Conservation (phyloP, 345 rosid species). For the Acer saccharum region DNA sequence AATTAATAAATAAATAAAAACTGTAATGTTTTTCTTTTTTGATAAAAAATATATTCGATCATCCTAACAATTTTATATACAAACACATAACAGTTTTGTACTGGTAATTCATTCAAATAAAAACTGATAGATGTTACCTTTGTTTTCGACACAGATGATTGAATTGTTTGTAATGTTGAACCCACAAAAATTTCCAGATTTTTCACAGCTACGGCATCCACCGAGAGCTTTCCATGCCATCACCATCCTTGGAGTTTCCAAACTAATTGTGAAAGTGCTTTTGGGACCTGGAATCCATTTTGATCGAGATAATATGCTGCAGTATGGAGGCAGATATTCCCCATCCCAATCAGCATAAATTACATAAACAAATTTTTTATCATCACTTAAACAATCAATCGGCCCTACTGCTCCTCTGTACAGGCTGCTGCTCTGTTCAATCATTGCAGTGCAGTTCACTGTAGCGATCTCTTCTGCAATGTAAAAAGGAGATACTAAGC, state of each 20-base stretch:
- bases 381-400: background rate
- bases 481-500: background rate
- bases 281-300: background rate
- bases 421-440: accelerated
- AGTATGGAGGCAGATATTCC: background rate
- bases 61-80: too few relatives aligned
- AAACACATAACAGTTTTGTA: too few relatives aligned
- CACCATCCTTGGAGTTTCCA: background rate
- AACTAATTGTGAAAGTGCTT: too few relatives aligned
- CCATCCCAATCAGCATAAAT: accelerated
- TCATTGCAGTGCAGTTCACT: background rate
- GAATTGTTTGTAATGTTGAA: constrained; percentile 5
- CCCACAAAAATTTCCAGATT: background rate
- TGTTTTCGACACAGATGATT: background rate
- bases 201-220: background rate
- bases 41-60: too few relatives aligned
- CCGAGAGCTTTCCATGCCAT: background rate
- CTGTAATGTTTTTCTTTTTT: too few relatives aligned
- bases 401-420: background rate
- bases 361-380: background rate
- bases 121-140: background rate
- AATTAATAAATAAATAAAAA: too few relatives aligned
- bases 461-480: background rate
- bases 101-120: too few relatives aligned
- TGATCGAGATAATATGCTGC: background rate